Conservation (phyloP, 495 filamentous ascomycete genomes). For the Aspergillus saccharolyticus region DNA sequence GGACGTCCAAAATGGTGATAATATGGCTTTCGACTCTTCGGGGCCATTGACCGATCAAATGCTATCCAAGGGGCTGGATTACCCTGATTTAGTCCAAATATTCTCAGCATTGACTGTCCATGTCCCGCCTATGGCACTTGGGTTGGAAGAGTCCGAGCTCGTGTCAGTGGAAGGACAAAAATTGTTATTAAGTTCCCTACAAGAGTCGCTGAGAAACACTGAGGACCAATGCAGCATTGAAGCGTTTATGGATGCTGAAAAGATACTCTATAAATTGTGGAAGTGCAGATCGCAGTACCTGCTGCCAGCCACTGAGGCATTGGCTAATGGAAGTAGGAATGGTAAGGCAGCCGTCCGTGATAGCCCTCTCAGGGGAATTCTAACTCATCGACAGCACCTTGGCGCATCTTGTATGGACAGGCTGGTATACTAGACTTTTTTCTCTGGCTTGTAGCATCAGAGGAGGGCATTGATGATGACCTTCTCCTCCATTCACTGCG, state of each 20-base stretch:
- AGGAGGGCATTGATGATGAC: constrained; percentile 26
- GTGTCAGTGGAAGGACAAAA: constrained; percentile 10
- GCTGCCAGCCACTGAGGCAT: constrained; percentile 48
- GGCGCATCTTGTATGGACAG: constrained; percentile 60
- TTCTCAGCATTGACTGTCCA: constrained; percentile 22
- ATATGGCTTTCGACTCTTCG: background rate
- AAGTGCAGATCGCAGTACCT: constrained; percentile 38
- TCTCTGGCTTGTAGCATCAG: constrained; percentile 46
- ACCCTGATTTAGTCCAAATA: constrained; percentile 24
- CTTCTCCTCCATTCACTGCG: constrained; percentile 56
- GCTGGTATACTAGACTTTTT: constrained; percentile 66
- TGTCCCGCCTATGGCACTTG: constrained; percentile 15
- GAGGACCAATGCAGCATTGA: constrained; percentile 20
- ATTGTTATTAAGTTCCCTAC: constrained; percentile 9
- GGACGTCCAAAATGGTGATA: background rate
- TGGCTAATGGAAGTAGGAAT: constrained; percentile 64
- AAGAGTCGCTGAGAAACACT: constrained; percentile 11
- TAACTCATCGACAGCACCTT: constrained; percentile 43
- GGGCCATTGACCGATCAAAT: background rate
- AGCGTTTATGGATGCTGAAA: constrained; percentile 23
- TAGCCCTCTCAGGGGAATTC: background rate
- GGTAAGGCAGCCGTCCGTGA: constrained; percentile 44
- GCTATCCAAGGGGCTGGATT: constrained; percentile 13
- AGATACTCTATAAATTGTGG: constrained; percentile 34
- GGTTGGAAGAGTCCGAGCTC: constrained; percentile 11